These are phyloP conservation scores for Fusarium tricinctum DNA, from an alignment of 2,329 filamentous ascomycete species.

Conservation along the genomic window DNA sequence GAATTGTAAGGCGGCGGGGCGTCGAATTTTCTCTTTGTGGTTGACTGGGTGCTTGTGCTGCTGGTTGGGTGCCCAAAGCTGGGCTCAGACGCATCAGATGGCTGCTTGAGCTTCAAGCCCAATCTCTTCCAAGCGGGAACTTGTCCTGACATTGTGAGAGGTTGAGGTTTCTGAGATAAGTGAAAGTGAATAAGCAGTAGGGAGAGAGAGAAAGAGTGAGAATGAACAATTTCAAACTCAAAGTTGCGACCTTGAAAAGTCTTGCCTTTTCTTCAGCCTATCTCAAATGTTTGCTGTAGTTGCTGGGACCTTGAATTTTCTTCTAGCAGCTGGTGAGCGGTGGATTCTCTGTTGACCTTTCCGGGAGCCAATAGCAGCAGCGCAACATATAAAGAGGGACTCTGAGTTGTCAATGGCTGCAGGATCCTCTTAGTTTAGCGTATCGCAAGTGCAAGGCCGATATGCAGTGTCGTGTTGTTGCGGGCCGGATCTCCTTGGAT, in stretches of 20 bases:
- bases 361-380: constrained; percentile 23
- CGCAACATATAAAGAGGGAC: constrained; percentile 22
- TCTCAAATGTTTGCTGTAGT: constrained; percentile 41
- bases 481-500: constrained; percentile 42
- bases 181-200: not conserved
- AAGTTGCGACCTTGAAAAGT: constrained; percentile 8
- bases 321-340: constrained; percentile 35
- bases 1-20: constrained; percentile 53
- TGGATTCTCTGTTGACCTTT: constrained; percentile 32
- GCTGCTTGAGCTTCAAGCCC: constrained; percentile 72
- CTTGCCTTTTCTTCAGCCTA: constrained; percentile 33
- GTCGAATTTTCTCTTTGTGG: constrained; percentile 59
- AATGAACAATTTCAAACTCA: not conserved
- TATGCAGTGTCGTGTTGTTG: constrained; percentile 43
- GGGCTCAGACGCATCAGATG: constrained; percentile 52
- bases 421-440: constrained; percentile 39
- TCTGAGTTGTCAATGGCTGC: constrained; percentile 42
- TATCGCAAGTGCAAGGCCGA: constrained; percentile 38
- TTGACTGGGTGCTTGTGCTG: constrained; percentile 48
- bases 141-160: constrained; percentile 60
- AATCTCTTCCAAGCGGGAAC: constrained; percentile 73
- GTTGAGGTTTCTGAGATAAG: constrained; percentile 11
- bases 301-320: constrained; percentile 39
- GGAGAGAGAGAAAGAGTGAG: constrained; percentile 8
- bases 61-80: constrained; percentile 56